These are phyloP conservation scores for Carnegiea gigantea DNA, from an alignment of 179 eudicot genomes.

Conservation along the genomic window DNA sequence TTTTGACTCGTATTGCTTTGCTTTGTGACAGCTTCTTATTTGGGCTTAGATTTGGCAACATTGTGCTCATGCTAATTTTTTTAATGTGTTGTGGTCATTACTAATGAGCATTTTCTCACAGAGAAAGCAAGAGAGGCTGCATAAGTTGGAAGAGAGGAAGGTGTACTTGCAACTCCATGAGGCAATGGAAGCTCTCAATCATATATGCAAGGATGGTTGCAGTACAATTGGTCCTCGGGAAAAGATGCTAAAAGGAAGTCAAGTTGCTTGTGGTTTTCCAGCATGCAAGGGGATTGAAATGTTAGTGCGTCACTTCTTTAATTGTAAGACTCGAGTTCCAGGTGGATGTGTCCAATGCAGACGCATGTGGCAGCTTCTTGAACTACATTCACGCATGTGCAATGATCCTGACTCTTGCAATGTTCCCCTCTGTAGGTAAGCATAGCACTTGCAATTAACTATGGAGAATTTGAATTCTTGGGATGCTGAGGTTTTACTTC, in stretches of 20 bases:
- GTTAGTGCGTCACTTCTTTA: conserved; percentile 65
- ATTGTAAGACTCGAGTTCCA: conserved; percentile 63
- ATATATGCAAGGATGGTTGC: conserved; percentile 81
- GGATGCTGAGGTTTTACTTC: background rate
- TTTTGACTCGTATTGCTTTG: background rate
- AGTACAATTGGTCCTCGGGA: conserved; percentile 77
- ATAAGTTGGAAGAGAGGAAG: conserved; percentile 57
- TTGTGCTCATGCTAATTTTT: background rate
- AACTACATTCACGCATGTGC: conserved; percentile 81
- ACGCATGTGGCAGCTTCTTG: conserved; percentile 85
- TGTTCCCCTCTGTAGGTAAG: conserved; percentile 86
- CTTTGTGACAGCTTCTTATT: background rate
- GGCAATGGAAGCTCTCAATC: conserved; percentile 78
- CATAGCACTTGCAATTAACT: background rate
- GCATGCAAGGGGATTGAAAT: conserved; percentile 75
- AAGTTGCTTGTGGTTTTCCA: conserved; percentile 49
- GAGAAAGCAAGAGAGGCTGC: conserved; percentile 62
- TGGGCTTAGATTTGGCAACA: background rate
- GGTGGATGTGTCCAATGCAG: conserved; percentile 82
- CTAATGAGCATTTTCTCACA: conserved; percentile 18
- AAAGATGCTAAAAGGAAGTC: conserved; percentile 54
- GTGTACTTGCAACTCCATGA: conserved; percentile 64
- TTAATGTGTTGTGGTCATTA: background rate
- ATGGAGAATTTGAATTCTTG: background rate
- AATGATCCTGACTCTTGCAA: conserved; percentile 62